Conservation (phyloP, 2,329 filamentous ascomycete genomes). For the Grosmannia penicillata region DNA sequence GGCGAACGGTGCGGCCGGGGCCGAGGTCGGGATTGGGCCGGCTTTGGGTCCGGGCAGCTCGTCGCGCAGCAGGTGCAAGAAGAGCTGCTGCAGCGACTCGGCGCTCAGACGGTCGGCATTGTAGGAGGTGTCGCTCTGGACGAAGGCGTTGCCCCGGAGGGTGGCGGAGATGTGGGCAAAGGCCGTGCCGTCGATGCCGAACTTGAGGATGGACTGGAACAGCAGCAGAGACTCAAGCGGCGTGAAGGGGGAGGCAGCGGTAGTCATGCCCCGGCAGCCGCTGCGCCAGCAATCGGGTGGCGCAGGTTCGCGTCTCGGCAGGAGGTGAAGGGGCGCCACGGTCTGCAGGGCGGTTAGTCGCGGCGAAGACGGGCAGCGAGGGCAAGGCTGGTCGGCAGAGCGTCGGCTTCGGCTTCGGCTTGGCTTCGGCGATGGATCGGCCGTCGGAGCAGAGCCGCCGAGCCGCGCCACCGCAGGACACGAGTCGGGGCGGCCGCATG, state of each 20-base stretch:
- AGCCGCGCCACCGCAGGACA: too few relatives aligned
- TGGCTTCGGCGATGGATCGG: too few relatives aligned
- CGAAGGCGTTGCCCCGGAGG: constrained; percentile 57
- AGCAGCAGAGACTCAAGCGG: constrained; percentile 21
- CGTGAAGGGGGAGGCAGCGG: constrained; percentile 14
- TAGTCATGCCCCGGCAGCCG: constrained; percentile 21
- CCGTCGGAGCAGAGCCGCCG: too few relatives aligned
- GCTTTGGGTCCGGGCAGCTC: too few relatives aligned
- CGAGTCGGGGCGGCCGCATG: too few relatives aligned
- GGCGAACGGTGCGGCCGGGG: neutral
- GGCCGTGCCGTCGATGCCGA: constrained; percentile 15
- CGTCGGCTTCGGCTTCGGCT: too few relatives aligned
- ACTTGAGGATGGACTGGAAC: constrained; percentile 17
- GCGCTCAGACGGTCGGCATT: constrained; percentile 61
- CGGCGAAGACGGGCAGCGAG: too few relatives aligned
- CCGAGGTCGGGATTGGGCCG: too few relatives aligned
- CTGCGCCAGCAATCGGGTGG: constrained; percentile 19
- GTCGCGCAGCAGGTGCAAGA: constrained; percentile 60
- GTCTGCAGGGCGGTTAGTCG: constrained; percentile 8
- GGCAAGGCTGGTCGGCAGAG: neutral
- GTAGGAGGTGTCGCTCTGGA: constrained; percentile 56
- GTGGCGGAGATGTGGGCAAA: constrained; percentile 32
- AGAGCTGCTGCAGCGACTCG: constrained; percentile 66
- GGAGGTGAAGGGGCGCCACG: constrained; percentile 21
- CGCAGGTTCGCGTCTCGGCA: constrained; percentile 17